These are phyloP conservation scores for Vanilla planifolia DNA, from an alignment of 106 monocot genomes.

Conservation along the genomic window DNA sequence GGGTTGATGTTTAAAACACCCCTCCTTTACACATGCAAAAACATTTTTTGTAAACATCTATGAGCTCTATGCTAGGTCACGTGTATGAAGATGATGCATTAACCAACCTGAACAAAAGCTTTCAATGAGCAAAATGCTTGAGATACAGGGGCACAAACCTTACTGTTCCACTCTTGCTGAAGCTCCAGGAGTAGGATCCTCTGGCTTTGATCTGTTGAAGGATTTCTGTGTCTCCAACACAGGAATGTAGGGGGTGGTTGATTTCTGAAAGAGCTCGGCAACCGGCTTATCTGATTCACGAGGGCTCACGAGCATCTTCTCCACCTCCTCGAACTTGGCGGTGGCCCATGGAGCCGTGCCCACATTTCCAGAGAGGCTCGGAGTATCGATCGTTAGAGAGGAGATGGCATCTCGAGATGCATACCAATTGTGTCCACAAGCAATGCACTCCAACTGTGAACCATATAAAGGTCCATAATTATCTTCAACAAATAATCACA, in stretches of 20 bases:
- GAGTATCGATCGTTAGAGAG: conserved; percentile 60
- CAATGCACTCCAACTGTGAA: conserved; percentile 70
- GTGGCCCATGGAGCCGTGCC: conserved; percentile 82
- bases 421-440: conserved; percentile 76
- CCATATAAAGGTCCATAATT: not conserved
- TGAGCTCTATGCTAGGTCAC: too few relatives aligned
- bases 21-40: too few relatives aligned
- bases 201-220: conserved; percentile 33
- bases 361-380: conserved; percentile 45
- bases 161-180: not conserved
- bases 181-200: conserved; percentile 21
- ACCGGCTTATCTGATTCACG: conserved; percentile 40
- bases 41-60: too few relatives aligned
- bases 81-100: too few relatives aligned
- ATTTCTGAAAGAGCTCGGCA: conserved; percentile 42
- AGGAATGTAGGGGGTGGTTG: conserved; percentile 9
- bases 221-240: conserved; percentile 59
- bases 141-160: too few relatives aligned
- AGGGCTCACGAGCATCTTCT: conserved; percentile 67
- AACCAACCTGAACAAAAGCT: too few relatives aligned
- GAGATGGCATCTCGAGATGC: conserved; percentile 66
- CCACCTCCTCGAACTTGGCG: conserved; percentile 59
- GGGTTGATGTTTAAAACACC: too few relatives aligned
- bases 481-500: not conserved
- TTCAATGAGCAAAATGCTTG: too few relatives aligned